Percentiles rank a stretch among this genome's conserved stretches.
Conservation (phyloP, 352 stramenopile species). For the Pythium aristosporum region DNA sequence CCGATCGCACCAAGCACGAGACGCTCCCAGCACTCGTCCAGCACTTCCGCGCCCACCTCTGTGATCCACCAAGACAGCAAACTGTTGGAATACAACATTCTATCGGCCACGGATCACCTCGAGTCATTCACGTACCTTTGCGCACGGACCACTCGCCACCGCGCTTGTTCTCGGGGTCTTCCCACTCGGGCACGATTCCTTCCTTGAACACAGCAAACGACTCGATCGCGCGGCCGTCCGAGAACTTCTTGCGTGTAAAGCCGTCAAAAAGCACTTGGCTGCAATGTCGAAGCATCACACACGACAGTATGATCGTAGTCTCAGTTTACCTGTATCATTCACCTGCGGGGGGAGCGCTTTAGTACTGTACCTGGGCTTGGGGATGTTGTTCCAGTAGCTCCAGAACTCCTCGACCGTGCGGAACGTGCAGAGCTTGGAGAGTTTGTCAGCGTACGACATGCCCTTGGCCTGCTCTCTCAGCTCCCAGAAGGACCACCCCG, state of each 20-base stretch:
- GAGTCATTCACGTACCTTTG: constrained; percentile 43
- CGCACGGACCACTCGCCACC: constrained; percentile 86
- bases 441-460: constrained; percentile 83
- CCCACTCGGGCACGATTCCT: constrained; percentile 88
- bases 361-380: constrained; percentile 68
- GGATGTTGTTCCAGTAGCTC: constrained; percentile 91
- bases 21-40: constrained; percentile 90
- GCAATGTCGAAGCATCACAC: not conserved
- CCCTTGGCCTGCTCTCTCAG: constrained; percentile 74
- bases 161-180: constrained; percentile 87
- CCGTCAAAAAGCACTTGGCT: constrained; percentile 83
- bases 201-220: constrained; percentile 93
- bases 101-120: too few species aligned
- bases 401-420: constrained; percentile 89
- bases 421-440: constrained; percentile 88
- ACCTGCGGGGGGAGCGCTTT: not conserved
- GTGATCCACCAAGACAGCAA: not conserved
- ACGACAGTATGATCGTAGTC: not conserved
- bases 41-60: constrained; percentile 71
- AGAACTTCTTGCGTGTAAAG: constrained; percentile 89
- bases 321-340: not conserved
- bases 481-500: constrained; percentile 87
- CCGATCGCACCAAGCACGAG: constrained; percentile 89
- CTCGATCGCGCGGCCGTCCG: constrained; percentile 88
- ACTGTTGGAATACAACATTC: not conserved